phyloP scores from a whole-genome alignment of 768 basidiomycete genomes.

The Pulveroboletus ravenelii region DNA sequence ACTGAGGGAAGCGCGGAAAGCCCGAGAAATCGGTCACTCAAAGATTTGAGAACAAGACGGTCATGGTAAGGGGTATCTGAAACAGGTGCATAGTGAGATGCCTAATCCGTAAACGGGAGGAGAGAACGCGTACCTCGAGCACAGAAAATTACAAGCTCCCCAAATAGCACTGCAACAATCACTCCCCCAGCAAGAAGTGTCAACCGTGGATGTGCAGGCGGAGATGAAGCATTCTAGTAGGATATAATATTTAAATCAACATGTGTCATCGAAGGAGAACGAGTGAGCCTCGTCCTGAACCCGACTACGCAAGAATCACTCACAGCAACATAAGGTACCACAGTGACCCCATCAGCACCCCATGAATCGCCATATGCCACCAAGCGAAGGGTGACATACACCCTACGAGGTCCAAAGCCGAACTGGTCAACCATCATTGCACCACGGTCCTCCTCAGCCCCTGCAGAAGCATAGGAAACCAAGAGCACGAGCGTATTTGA shows the following conservation, averaged over 20 bases:
- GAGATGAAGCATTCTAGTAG: conserved; percentile 56
- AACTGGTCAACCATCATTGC: conserved; percentile 34
- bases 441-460: conserved; percentile 38
- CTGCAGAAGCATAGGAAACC: conserved; percentile 58
- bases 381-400: conserved; percentile 59
- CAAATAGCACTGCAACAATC: conserved; percentile 62
- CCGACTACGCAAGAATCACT: conserved; percentile 22
- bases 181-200: conserved; percentile 56
- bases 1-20: conserved; percentile 45
- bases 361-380: conserved; percentile 25
- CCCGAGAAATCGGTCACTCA: conserved; percentile 66
- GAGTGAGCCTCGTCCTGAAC: neutral
- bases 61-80: conserved; percentile 68
- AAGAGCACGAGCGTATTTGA: conserved; percentile 54
- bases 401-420: conserved; percentile 47
- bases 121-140: conserved; percentile 46
- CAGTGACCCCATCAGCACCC: conserved; percentile 37
- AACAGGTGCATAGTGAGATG: neutral
- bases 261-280: neutral
- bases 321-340: conserved; percentile 76
- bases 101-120: neutral
- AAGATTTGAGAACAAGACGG: conserved; percentile 65
- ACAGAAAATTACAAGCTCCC: conserved; percentile 71
- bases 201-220: conserved; percentile 68
- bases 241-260: neutral